phyloP scores from a whole-genome alignment of 257 asterid genomes.

The Fraxinus pennsylvanica region DNA sequence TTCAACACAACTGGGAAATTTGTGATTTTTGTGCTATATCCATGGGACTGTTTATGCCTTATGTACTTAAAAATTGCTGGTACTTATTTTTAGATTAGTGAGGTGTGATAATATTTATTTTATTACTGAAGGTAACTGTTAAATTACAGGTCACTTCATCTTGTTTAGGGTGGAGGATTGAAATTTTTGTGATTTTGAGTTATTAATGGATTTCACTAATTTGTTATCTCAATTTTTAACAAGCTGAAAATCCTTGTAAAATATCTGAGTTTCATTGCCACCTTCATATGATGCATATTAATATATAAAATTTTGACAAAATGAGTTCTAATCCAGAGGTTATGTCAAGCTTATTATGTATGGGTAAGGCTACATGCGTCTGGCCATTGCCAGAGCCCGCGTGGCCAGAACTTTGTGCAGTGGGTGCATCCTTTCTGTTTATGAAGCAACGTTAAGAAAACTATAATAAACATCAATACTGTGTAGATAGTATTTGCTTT shows the following conservation, averaged over 20 bases:
- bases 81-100: not conserved
- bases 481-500: slow-evolving; percentile 13
- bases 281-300: slow-evolving; percentile 2
- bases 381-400: not conserved
- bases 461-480: not conserved
- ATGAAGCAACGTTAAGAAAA: not conserved
- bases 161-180: not conserved
- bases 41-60: not conserved
- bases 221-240: not conserved
- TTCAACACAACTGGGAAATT: not conserved
- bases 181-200: not conserved
- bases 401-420: not conserved
- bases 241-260: slow-evolving; percentile 4
- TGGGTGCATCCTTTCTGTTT: not conserved
- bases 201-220: not conserved
- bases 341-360: not conserved
- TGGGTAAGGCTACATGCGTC: not conserved
- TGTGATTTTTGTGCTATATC: not conserved
- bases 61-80: not conserved
- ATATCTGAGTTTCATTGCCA: not conserved
- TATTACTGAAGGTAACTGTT: not conserved
- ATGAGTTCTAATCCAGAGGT: slow-evolving; percentile 2
- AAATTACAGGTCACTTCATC: not conserved
- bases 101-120: not conserved
- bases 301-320: slow-evolving; percentile 1